Evolutionary conservation across 345 rosid species (phyloP).

Genomic region (Lepidium didymum): DNA sequence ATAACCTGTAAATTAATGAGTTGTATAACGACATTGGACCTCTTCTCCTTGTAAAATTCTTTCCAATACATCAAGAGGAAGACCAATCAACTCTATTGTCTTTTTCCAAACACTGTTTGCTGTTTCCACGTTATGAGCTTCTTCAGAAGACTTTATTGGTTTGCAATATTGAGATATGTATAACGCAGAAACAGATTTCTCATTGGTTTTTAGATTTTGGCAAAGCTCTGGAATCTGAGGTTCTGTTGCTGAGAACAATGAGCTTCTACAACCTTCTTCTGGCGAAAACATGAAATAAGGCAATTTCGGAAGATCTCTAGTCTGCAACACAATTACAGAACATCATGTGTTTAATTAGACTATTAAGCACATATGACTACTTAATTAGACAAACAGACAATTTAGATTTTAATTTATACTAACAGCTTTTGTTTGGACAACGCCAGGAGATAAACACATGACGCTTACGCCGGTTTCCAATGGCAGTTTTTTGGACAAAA

Average conservation of each 20-base stretch:
- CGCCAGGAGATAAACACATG: conserved; percentile 75
- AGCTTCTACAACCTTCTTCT: conserved; percentile 77
- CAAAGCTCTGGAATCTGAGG: conserved; percentile 68
- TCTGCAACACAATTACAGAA: conserved; percentile 34
- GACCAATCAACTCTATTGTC: conserved; percentile 70
- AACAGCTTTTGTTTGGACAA: conserved; percentile 76
- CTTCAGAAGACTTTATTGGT: conserved; percentile 67
- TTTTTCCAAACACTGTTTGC: conserved; percentile 61
- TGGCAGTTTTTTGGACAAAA: conserved; percentile 64
- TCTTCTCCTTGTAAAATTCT: conserved; percentile 52
- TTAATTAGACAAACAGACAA: too few species aligned
- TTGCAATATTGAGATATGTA: conserved; percentile 70
- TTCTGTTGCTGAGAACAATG: conserved; percentile 76
- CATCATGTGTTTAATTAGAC: too few species aligned
- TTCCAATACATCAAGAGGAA: conserved; percentile 65
- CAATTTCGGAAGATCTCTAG: conserved; percentile 69
- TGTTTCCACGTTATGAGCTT: conserved; percentile 60
- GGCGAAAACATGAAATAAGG: conserved; percentile 71
- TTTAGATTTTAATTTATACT: conserved; percentile 19
- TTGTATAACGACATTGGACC: conserved; percentile 34
- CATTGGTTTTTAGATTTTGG: conserved; percentile 54
- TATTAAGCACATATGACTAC: too few species aligned
- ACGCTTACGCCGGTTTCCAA: conserved; percentile 67
- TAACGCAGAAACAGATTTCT: conserved; percentile 62
- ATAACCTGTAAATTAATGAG: background rate